Base-by-base conservation (phyloP, 176 grass and related monocot genomes). In the Aegilops bicornis region DNA sequence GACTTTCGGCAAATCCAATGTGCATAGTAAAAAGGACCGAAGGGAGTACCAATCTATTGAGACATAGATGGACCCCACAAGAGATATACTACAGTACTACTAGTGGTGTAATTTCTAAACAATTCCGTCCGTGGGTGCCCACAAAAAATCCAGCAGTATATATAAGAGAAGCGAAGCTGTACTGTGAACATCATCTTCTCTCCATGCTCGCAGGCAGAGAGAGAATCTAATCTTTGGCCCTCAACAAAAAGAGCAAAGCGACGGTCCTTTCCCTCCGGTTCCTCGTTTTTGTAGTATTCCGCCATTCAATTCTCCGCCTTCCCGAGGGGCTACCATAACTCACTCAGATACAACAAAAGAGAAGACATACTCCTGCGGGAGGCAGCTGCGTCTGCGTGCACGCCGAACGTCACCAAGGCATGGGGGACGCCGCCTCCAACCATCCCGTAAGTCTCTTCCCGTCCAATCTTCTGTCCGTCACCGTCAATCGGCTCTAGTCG, bases 221-320 rank as follows among this genome's bases (percentile, higher is more conserved):
- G 35, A 84, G 85, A 84, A 64, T 87, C 75, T 81, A 50, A 50
- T 1, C 48, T 68, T 40, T 40, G 60, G 81, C 17, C 89, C 85
- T 40, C 29, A 50, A 80, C 29, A 60, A 84, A 91, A 76, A 76
- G 76, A 75, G 69, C 85, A 71, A 88, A 91, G 85, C 6, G 77
- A 8, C 69, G 69, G 82, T 23, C 48, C 82, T 88, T 88, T 85
- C 77, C 37, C 50, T 68, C 76, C 62, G 13, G 37, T 63, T 87
- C 89, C 85, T 80, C 32, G 85, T 84, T 84, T 80, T 87, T 76
- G 80, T 68, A n/a, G 74, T 68, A 48, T 43, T 69, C 58, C 67
- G 56, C 2, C 20, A 37, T 82, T 84, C 76, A 56, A 32, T 56
- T 73, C 67, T 61, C 83, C 62, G 52, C 27, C 83, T 69, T 78